Percentiles rank a stretch among this genome's conserved stretches.
Conservation (phyloP, 2,329 filamentous ascomycete species). For the Neofusicoccum cordaticola region DNA sequence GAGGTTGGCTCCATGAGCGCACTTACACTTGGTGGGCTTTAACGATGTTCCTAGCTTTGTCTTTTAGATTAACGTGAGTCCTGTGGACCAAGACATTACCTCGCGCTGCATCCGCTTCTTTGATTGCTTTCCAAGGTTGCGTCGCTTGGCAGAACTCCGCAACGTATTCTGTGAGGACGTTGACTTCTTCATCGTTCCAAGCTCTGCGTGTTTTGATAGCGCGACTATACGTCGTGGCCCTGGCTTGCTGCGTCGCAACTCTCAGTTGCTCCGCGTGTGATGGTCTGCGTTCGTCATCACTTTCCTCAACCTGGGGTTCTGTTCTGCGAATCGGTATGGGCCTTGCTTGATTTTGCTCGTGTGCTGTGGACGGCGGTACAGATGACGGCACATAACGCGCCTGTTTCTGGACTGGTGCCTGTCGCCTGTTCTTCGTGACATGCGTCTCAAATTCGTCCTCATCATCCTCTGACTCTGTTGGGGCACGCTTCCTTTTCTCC, state of each 20-base stretch:
- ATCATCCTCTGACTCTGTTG: constrained; percentile 32
- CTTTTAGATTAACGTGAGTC: constrained; percentile 52
- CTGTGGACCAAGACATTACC: constrained; percentile 32
- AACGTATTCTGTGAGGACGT: neutral
- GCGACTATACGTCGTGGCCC: neutral
- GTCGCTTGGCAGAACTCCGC: neutral
- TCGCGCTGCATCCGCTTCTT: neutral
- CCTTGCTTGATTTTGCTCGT: neutral
- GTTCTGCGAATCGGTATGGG: neutral
- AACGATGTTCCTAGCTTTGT: constrained; percentile 43
- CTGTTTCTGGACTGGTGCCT: constrained; percentile 26
- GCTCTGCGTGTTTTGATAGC: constrained; percentile 17
- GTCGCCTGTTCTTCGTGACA: constrained; percentile 31
- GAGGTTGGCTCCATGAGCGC: neutral
- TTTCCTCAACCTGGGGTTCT: neutral
- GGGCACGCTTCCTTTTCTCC: constrained; percentile 27
- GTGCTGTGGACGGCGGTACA: neutral
- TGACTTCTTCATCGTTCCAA: constrained; percentile 3
- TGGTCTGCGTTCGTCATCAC: neutral
- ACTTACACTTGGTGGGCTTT: constrained; percentile 40
- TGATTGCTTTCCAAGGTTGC: constrained; percentile 3
- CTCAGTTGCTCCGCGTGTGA: neutral
- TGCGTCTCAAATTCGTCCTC: constrained; percentile 46
- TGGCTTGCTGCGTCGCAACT: neutral
- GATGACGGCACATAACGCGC: neutral